Base-by-base conservation (phyloP, 1,284 basidiomycete genomes). In the Ganoderma leucocontextum region DNA sequence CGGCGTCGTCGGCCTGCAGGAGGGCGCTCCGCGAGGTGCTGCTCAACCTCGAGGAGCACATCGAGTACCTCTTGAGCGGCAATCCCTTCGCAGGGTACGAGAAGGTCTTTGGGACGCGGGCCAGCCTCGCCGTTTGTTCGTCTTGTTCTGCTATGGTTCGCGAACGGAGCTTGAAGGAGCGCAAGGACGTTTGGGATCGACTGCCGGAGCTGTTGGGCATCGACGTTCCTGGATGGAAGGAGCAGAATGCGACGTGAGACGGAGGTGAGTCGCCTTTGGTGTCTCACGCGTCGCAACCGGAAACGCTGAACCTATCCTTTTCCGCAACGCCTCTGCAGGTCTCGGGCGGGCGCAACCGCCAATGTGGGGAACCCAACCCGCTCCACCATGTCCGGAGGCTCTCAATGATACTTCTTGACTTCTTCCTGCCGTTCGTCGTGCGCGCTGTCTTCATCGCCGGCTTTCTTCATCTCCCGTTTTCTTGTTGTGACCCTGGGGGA, bases 151-250 rank as follows among this genome's bases (percentile, higher is more conserved):
- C 5, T 2, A n/a, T 44, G 41, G 17, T 62, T 0, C 25, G 10
- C 3, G 29, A n/a, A 8, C 29, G 60, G 42, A 15, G 57, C 15
- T 6, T 3, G 5, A 47, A 41, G 41, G 42, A 59, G 35, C 65
- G 62, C 10, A 41, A 9, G 29, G 7, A 38, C 25, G 13, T 67
- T 36, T 67, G 66, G 66, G 39, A 63, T 9, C 42, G 44, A 2
- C 19, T 67, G 9, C 62, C 62, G 19, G 66, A 67, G 61, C 17
- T 67, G 29, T 25, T 67, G 10, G 66, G 42, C 0, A 25, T 67
- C 17, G 57, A 52, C 35, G 62, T 67, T 7, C 60, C 61, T 0
- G 61, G 44, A 2, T 67, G 55, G 65, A 49, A 49, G 12, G 60
- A 55, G 79, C 47, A 49, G 47, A 8, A 8, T 22, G 47, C 9